Base-by-base conservation (phyloP, 2,329 filamentous ascomycete genomes). In the Monosporascus ibericus region DNA sequence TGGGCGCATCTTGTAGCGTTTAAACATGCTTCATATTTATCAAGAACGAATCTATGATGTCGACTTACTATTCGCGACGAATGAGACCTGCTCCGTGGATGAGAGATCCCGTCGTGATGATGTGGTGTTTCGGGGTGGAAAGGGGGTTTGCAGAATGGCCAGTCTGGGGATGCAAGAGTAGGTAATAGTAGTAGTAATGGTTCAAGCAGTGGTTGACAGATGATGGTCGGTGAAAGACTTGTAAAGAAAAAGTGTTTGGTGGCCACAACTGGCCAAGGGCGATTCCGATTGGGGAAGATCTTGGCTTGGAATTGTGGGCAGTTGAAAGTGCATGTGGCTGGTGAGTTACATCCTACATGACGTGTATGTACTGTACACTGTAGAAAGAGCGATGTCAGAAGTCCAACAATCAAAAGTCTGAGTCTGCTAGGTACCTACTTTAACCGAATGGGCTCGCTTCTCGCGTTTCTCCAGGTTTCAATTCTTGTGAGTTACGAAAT, bases 71-170 rank as follows among this genome's bases (percentile, higher is more conserved):
- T 58, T 56, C 52, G 54, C 60, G 60, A 63, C 65, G 57, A 62
- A 64, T 63, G 65, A 68, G 65, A 67, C 65, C 65, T 67, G 65
- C 65, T 67, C 65, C 56, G 59, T 59, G 61, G 64, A 65, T 58
- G 65, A 66, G 65, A 66, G 65, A 67, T 66, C 63, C 66, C 54
- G 62, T 59, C 58, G 60, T 61, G 60, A 63, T 63, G 61, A 52
- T 53, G 58, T 60, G 38, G 22, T 34, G 25, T 14, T 27, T 64
- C 63, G 65, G 65, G 66, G 65, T 66, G 64, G 63, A 4, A 61
- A 59, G 63, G 59, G 62, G 42, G 42, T 7, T 22, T 24, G 20
- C 40, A 51, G 17, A 47, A 53, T 47, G 40, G 52, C 18, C 18
- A 48, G 44, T 37, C 24, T 38, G 24, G 50, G 49, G 44, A 56